phyloP scores from a whole-genome alignment of 495 filamentous ascomycete species.

The Thermothielavioides terrestris region DNA sequence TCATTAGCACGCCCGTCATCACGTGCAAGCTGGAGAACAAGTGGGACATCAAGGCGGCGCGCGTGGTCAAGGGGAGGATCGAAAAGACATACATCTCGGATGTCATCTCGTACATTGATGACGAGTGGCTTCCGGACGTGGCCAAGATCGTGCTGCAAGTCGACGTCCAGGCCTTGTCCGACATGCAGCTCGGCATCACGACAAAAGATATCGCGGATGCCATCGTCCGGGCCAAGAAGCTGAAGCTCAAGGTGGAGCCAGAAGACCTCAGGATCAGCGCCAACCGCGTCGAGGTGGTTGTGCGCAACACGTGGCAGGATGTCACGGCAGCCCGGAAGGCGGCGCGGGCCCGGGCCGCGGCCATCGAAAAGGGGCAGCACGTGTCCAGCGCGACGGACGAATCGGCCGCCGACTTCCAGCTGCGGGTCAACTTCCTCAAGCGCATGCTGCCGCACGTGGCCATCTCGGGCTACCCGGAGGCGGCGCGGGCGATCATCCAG shows the following conservation, averaged over 20 bases:
- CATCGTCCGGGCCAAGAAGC: slow-evolving; percentile 67
- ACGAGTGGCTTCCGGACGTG: slow-evolving; percentile 68
- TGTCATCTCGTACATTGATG: slow-evolving; percentile 66
- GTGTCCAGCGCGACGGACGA: slow-evolving; percentile 32
- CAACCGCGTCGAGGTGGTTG: slow-evolving; percentile 48
- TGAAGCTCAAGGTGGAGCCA: slow-evolving; percentile 55
- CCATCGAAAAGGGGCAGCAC: slow-evolving; percentile 22
- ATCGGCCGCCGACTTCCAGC: slow-evolving; percentile 57
- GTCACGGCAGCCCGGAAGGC: slow-evolving; percentile 34
- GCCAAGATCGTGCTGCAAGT: slow-evolving; percentile 67
- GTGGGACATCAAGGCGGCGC: slow-evolving; percentile 60
- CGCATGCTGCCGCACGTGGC: slow-evolving; percentile 69
- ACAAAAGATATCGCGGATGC: slow-evolving; percentile 59
- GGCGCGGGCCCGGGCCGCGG: slow-evolving; percentile 44
- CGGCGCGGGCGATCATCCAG: slow-evolving; percentile 81
- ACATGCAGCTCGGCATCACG: slow-evolving; percentile 67
- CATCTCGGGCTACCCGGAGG: slow-evolving; percentile 79
- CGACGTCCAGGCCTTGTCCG: slow-evolving; percentile 64
- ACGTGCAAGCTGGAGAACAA: slow-evolving; percentile 69
- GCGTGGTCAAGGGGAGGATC: slow-evolving; percentile 81
- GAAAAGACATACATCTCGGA: slow-evolving; percentile 78
- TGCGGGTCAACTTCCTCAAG: slow-evolving; percentile 75
- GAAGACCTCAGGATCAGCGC: slow-evolving; percentile 27
- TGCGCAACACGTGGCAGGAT: slow-evolving; percentile 42
- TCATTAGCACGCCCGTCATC: slow-evolving; percentile 91